Evolutionary conservation across 2,329 filamentous ascomycete genomes (phyloP).

Genomic region (Escovopsis sp.): DNA sequence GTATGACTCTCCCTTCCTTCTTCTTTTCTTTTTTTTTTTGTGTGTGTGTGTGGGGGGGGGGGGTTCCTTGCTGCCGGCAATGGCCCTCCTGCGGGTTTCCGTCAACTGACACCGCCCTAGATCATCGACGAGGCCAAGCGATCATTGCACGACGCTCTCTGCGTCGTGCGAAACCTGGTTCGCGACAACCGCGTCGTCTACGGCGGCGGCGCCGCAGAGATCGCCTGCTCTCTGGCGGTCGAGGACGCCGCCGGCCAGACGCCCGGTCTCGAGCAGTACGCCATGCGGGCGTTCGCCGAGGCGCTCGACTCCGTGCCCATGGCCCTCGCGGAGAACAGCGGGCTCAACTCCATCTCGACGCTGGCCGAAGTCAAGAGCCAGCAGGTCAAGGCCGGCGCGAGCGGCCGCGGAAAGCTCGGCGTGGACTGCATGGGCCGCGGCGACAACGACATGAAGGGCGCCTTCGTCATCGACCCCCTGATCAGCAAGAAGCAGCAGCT

Average conservation of each 20-base stretch:
- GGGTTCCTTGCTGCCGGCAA: too few relatives aligned
- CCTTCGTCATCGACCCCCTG: conserved; percentile 94
- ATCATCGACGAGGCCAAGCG: conserved; percentile 99
- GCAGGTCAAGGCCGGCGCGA: conserved; percentile 61
- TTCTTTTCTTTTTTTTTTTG: too few relatives aligned
- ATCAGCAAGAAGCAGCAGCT: conserved; percentile 98
- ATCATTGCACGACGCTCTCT: conserved; percentile 91
- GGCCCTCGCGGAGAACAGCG: conserved; percentile 94
- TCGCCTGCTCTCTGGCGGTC: conserved; percentile 90
- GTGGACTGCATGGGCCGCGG: conserved; percentile 97
- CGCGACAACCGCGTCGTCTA: conserved; percentile 95
- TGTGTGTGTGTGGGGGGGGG: too few relatives aligned
- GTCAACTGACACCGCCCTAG: conserved; percentile 28
- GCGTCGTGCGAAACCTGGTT: conserved; percentile 92
- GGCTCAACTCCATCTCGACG: conserved; percentile 88
- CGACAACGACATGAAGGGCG: conserved; percentile 92
- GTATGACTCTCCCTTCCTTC: conserved; percentile 31
- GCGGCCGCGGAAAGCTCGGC: conserved; percentile 50
- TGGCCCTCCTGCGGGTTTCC: too few relatives aligned
- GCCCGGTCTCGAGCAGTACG: conserved; percentile 94
- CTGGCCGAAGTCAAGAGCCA: conserved; percentile 90
- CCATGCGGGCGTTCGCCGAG: conserved; percentile 95
- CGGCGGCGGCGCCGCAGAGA: conserved; percentile 89
- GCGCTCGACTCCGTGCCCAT: conserved; percentile 88
- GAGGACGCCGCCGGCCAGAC: conserved; percentile 92